phyloP scores from a whole-genome alignment of 2,329 filamentous ascomycete species.

The Pyrenochaeta sp. region DNA sequence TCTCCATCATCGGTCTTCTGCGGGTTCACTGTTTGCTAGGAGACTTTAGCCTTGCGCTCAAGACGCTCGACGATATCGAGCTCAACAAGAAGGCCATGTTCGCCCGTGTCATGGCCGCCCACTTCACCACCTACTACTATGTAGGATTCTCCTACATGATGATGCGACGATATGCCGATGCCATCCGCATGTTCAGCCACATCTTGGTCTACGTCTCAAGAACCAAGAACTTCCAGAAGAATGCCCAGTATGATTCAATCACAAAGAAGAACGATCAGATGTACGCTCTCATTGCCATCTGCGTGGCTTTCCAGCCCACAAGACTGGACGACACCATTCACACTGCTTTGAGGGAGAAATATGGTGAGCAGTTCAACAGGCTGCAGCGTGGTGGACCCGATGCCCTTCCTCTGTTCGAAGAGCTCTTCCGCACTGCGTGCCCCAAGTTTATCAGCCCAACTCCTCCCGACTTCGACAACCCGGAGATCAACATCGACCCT shows the following conservation, averaged over 20 bases:
- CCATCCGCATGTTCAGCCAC: conserved; percentile 99
- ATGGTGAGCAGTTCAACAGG: conserved; percentile 96
- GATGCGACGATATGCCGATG: conserved; percentile 99
- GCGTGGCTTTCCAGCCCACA: conserved; percentile 96
- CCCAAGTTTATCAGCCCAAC: conserved; percentile 99
- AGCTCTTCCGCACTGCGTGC: conserved; percentile 97
- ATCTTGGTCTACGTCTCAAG: conserved; percentile 98
- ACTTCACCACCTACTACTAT: conserved; percentile 99
- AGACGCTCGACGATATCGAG: conserved; percentile 99
- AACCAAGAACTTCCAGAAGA: conserved; percentile 99
- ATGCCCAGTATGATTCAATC: conserved; percentile 96
- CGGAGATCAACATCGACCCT: conserved; percentile 93
- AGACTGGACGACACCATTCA: conserved; percentile 99
- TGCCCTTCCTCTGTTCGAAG: conserved; percentile 94
- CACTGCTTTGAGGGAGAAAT: conserved; percentile 97
- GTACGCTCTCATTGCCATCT: conserved; percentile 98
- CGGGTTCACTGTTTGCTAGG: conserved; percentile 95
- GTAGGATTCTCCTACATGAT: conserved; percentile 99
- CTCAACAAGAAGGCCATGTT: conserved; percentile 99
- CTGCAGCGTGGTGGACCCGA: conserved; percentile 96
- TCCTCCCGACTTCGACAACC: conserved; percentile 96
- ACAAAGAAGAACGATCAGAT: conserved; percentile 99
- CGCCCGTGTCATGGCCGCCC: conserved; percentile 97
- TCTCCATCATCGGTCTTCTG: conserved; percentile 97
- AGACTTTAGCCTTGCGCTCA: conserved; percentile 97